phyloP scores from a whole-genome alignment of 768 basidiomycete genomes.

The Lepiota venenata region DNA sequence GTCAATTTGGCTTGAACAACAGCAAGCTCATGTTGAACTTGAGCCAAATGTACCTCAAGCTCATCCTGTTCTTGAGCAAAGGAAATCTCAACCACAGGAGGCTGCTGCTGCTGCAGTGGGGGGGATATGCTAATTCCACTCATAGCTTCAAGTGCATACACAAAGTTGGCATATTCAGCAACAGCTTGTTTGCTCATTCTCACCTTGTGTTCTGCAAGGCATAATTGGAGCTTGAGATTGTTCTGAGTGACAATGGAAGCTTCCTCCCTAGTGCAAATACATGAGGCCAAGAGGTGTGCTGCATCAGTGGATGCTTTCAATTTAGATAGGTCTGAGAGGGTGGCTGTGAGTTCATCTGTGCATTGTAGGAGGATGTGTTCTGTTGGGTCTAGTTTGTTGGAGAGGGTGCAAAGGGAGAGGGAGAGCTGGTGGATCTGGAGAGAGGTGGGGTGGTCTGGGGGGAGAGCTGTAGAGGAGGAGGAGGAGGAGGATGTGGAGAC shows the following conservation, averaged over 20 bases:
- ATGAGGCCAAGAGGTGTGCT: constrained; percentile 54
- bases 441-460: constrained; percentile 22
- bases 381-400: constrained; percentile 61
- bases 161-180: constrained; percentile 73
- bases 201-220: constrained; percentile 51
- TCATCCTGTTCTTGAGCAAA: constrained; percentile 45
- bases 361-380: constrained; percentile 51
- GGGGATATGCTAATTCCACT: too few relatives aligned
- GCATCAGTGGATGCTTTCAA: constrained; percentile 41
- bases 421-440: constrained; percentile 51
- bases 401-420: constrained; percentile 62
- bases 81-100: background rate
- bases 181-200: constrained; percentile 64
- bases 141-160: constrained; percentile 52
- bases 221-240: constrained; percentile 42
- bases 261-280: constrained; percentile 53
- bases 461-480: constrained; percentile 36
- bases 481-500: constrained; percentile 41
- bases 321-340: constrained; percentile 39
- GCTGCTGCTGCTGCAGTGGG: too few relatives aligned
- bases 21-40: constrained; percentile 42
- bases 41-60: constrained; percentile 39
- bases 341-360: constrained; percentile 42
- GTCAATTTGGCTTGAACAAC: constrained; percentile 37
- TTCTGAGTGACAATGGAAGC: constrained; percentile 42